A percentile compares a stretch with the other conserved stretches of the same genome.
Evolutionary conservation across 73 alveolate species (phyloP).

Genomic region (Uronychia binucleata): DNA sequence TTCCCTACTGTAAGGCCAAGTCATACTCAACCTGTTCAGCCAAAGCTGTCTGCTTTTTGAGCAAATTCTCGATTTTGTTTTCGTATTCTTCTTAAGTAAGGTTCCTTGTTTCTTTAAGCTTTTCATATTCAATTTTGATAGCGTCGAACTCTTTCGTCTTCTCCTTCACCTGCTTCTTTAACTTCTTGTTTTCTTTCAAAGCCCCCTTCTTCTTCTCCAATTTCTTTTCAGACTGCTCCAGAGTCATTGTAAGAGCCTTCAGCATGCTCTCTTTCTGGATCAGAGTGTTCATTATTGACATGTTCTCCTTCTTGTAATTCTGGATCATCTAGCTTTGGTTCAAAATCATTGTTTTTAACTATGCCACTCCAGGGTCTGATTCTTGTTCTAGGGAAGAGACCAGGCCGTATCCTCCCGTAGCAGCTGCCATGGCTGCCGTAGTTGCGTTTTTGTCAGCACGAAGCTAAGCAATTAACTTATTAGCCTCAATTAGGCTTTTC

Average conservation of each 20-base stretch:
- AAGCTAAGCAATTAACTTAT: background rate
- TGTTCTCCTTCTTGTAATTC: background rate
- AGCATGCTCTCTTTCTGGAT: background rate
- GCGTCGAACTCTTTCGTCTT: background rate
- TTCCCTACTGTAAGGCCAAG: background rate
- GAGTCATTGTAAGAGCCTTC: background rate
- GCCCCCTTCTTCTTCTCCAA: background rate
- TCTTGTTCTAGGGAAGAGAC: background rate
- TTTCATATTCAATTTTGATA: background rate
- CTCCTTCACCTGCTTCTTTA: background rate
- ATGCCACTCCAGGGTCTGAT: background rate
- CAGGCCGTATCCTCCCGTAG: background rate
- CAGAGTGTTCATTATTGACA: background rate
- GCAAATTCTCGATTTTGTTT: background rate
- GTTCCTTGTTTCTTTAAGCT: background rate
- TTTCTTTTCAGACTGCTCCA: background rate
- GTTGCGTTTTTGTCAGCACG: background rate
- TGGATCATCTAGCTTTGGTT: background rate
- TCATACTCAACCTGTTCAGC: background rate
- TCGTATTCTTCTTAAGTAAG: background rate
- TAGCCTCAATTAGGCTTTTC: background rate
- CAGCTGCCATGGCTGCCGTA: background rate
- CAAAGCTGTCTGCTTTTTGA: background rate
- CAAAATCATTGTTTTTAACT: background rate
- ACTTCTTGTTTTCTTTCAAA: background rate